Percentiles rank a stretch among this genome's conserved stretches.
These are phyloP conservation scores for Phaeophleospora eucalypticola DNA, from an alignment of 2,329 filamentous ascomycete genomes.

Conservation along the genomic window DNA sequence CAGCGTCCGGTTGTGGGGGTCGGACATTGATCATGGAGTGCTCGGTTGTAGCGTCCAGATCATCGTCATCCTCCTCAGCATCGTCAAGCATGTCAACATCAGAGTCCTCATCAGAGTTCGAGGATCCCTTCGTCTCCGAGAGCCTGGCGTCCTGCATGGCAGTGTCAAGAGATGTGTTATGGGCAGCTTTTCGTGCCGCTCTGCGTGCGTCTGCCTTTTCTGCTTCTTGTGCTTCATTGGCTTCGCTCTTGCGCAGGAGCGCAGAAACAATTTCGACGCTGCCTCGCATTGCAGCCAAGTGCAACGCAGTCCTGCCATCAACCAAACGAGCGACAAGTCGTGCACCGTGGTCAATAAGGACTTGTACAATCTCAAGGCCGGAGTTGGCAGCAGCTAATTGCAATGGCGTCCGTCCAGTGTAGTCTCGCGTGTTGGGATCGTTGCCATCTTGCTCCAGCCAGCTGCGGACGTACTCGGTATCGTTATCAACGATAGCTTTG, in stretches of 20 bases:
- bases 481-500: slow-evolving; percentile 72
- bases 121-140: neutral
- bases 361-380: slow-evolving; percentile 65
- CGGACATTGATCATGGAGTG: slow-evolving; percentile 70
- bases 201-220: slow-evolving; percentile 38
- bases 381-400: slow-evolving; percentile 70
- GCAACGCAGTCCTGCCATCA: slow-evolving; percentile 77
- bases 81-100: slow-evolving; percentile 48
- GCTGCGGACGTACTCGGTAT: slow-evolving; percentile 64
- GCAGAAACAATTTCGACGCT: slow-evolving; percentile 64
- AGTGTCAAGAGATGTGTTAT: slow-evolving; percentile 9
- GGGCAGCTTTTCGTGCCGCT: slow-evolving; percentile 35
- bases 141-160: slow-evolving; percentile 12
- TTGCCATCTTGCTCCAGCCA: slow-evolving; percentile 66
- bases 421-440: slow-evolving; percentile 70
- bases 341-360: slow-evolving; percentile 67
- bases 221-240: slow-evolving; percentile 65
- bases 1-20: slow-evolving; percentile 11
- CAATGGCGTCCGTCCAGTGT: slow-evolving; percentile 72
- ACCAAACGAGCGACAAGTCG: slow-evolving; percentile 70
- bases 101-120: slow-evolving; percentile 35
- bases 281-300: slow-evolving; percentile 71
- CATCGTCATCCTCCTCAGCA: slow-evolving; percentile 32
- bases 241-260: slow-evolving; percentile 67
- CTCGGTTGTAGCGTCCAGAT: slow-evolving; percentile 46